A percentile compares a stretch with the other conserved stretches of the same genome.
Conservation (phyloP, 1,284 basidiomycete species). For the Malassezia globosa region DNA sequence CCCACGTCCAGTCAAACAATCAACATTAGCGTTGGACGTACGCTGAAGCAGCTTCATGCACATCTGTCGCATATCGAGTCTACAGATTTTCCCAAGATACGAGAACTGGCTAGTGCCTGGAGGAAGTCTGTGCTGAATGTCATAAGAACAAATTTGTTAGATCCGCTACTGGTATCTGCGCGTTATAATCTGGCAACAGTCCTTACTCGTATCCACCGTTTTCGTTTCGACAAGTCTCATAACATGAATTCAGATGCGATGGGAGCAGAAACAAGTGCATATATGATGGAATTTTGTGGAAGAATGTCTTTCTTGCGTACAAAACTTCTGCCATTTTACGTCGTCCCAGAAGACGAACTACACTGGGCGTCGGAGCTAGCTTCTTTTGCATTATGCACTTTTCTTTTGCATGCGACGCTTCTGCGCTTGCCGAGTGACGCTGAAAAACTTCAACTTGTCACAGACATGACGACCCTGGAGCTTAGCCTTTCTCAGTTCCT, state of each 20-base stretch:
- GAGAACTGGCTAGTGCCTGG: no score
- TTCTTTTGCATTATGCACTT: not conserved
- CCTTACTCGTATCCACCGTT: constrained; percentile 3
- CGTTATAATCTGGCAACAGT: no score
- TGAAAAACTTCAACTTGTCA: constrained; percentile 1
- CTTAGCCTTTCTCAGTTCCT: constrained; percentile 1
- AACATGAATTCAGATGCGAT: not conserved
- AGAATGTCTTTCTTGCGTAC: not conserved
- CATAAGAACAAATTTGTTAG: no score
- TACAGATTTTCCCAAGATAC: no score
- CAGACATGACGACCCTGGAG: constrained; percentile 9
- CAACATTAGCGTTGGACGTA: not conserved
- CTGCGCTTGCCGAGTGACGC: not conserved
- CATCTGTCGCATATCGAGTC: not conserved
- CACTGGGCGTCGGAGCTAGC: not conserved
- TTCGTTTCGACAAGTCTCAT: not conserved
- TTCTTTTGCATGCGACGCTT: constrained; percentile 1
- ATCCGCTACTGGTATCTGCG: no score
- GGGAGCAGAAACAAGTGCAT: not conserved
- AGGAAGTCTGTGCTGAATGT: no score
- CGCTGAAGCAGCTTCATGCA: not conserved
- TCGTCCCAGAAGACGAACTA: not conserved
- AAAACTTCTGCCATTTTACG: not conserved
- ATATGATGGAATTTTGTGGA: constrained; percentile 8
- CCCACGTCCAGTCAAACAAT: not conserved